A percentile compares a stretch with the other conserved stretches of the same genome.
These are phyloP conservation scores for Tuber borchii DNA, from an alignment of 495 filamentous ascomycete species.

Conservation along the genomic window DNA sequence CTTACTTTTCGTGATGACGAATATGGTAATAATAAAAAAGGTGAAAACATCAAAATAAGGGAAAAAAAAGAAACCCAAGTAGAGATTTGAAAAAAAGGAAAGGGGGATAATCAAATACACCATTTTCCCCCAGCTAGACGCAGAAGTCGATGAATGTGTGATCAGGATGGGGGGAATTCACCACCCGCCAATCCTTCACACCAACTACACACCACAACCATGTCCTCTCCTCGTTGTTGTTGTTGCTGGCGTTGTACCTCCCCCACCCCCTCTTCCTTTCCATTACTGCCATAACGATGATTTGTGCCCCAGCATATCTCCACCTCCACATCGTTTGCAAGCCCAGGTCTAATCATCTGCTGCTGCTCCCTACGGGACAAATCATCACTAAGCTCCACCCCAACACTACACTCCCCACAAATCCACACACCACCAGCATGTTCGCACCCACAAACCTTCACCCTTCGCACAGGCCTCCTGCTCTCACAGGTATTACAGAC, in stretches of 20 bases:
- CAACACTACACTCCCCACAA: neutral
- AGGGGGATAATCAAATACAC: neutral
- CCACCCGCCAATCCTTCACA: neutral
- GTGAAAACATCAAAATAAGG: neutral
- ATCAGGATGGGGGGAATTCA: neutral
- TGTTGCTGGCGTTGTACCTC: neutral
- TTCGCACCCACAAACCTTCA: neutral
- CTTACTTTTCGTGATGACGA: neutral
- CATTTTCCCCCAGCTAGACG: neutral
- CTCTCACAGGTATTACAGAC: neutral
- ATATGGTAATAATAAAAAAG: no score
- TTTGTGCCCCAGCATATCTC: neutral
- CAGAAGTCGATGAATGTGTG: neutral
- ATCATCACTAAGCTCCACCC: slow-evolving; percentile 16
- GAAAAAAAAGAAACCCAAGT: neutral
- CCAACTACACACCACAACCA: neutral
- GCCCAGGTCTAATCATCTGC: neutral
- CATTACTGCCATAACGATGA: neutral
- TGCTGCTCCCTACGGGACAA: slow-evolving; percentile 11
- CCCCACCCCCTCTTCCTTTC: neutral
- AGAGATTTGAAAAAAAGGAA: neutral
- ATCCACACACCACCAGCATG: neutral
- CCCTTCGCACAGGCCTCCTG: neutral
- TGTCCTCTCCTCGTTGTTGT: neutral
- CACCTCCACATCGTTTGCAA: slow-evolving; percentile 11